Base-by-base conservation (phyloP, 2,329 filamentous ascomycete species). In the Exophiala mesophila region DNA sequence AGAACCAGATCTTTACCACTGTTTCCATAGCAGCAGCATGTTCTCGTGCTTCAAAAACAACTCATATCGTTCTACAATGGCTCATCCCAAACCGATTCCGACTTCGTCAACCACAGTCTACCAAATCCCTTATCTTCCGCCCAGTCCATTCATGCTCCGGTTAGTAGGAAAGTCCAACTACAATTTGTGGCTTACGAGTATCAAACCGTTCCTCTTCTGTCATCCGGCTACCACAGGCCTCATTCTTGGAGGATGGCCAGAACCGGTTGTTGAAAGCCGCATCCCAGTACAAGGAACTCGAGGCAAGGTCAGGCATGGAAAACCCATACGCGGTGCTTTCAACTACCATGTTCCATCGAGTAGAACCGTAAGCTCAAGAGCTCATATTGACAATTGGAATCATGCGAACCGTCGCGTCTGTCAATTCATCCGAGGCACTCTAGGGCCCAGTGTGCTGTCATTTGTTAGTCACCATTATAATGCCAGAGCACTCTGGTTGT, bases 141-240 rank as follows among this genome's bases (percentile, higher is more conserved):
- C 23, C 7, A 26, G 7, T 6, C 7, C 12, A 6, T 26, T 26
- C 23, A 32, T 51, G 13, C 26, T 26, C 23, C 16, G 28, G n/a
- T 29, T 48, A 9, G 26, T 43, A 4, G 45, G 48, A 16, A 51
- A 48, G 36, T 51, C 45, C 21, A 51, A 51, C 26, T 51, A 48
- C 38, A 21, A 35, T 5, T 18, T n/a, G 12, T 51, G 45, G 48
- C 48, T 40, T 16, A 33, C 48, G 15, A n/a, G 17, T 8, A 47
- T 51, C 17, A 39, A 48, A 33, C 45, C 48, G 3, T 31, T 41
- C 23, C 41, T 51, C n/a, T 31, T 51, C n/a, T 36, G 30, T 6
- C 45, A 44, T 26, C 15, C 36, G 8, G 15, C 28, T 28, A 45
- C 45, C 4, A 37, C 41, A 3, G 41, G 37, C 18, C 39, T 51